These are phyloP conservation scores for Solanum commersonii DNA, from an alignment of 257 asterid genomes.

Conservation along the genomic window DNA sequence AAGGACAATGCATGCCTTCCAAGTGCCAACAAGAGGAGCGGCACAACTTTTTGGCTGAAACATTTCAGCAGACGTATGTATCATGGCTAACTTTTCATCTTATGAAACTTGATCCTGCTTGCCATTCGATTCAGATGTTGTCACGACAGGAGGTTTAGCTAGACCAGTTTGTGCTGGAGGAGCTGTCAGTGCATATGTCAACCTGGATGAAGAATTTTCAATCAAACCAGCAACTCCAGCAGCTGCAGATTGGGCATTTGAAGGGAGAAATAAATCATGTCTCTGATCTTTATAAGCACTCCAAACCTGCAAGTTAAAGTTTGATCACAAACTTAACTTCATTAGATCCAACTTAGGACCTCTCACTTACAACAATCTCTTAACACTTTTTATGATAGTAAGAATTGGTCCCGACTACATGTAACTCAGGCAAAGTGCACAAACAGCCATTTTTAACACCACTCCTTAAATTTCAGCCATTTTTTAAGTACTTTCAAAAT, in stretches of 20 bases:
- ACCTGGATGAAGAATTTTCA: conserved; percentile 72
- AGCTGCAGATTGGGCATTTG: conserved; percentile 93
- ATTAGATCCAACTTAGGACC: neutral
- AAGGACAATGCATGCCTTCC: neutral
- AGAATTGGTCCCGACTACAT: neutral
- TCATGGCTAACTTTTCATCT: neutral
- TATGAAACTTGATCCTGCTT: conserved; percentile 14
- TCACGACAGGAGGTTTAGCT: conserved; percentile 26
- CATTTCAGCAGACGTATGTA: neutral
- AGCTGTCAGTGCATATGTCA: conserved; percentile 76
- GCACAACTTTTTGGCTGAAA: neutral
- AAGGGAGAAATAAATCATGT: conserved; percentile 95
- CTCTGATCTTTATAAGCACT: conserved; percentile 93
- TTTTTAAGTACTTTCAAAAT: neutral
- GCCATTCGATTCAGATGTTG: conserved; percentile 39
- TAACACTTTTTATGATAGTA: neutral
- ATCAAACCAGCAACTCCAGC: conserved; percentile 99
- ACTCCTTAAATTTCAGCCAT: neutral
- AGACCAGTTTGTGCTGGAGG: conserved; percentile 55
- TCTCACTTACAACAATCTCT: neutral
- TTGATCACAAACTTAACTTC: neutral
- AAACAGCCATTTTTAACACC: neutral
- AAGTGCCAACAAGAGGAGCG: neutral
- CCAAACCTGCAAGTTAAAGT: conserved; percentile 63
- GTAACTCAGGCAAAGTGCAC: neutral